These are phyloP conservation scores for Penicillium daleae DNA, from an alignment of 495 filamentous ascomycete species.

Conservation along the genomic window DNA sequence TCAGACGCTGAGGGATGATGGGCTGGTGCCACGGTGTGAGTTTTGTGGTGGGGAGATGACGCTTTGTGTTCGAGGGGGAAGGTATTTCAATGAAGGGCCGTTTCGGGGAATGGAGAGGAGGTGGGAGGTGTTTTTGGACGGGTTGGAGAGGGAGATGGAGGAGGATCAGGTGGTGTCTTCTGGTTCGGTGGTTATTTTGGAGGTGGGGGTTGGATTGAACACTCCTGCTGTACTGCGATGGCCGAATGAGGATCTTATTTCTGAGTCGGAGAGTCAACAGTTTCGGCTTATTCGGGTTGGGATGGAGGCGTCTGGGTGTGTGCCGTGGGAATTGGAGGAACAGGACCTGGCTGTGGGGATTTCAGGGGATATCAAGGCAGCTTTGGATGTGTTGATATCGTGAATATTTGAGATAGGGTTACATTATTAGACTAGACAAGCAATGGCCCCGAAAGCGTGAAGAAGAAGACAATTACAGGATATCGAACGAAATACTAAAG, in stretches of 20 bases:
- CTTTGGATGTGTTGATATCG: background rate
- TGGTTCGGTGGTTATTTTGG: conserved; percentile 25
- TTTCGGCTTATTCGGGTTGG: conserved; percentile 1
- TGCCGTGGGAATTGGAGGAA: background rate
- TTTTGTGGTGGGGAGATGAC: conserved; percentile 1
- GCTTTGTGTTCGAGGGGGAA: background rate
- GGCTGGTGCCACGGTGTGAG: background rate
- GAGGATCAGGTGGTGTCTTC: background rate
- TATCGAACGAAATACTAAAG: background rate
- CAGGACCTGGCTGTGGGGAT: background rate
- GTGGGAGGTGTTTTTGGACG: background rate
- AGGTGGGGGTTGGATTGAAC: conserved; percentile 34
- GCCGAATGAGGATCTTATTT: conserved; percentile 32
- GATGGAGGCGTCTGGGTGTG: background rate
- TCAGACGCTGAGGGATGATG: background rate
- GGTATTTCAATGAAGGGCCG: background rate
- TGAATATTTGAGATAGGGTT: background rate
- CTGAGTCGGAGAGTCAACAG: conserved; percentile 8
- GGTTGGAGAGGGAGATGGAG: too few relatives aligned
- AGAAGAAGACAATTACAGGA: background rate
- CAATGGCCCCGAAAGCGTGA: background rate
- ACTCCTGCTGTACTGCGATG: conserved; percentile 34
- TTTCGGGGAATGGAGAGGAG: background rate
- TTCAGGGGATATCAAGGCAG: conserved; percentile 1
- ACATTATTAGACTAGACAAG: background rate